A percentile compares a stretch with the other conserved stretches of the same genome.
Evolutionary conservation across 495 filamentous ascomycete genomes (phyloP).

Genomic region (Neurospora terricola): DNA sequence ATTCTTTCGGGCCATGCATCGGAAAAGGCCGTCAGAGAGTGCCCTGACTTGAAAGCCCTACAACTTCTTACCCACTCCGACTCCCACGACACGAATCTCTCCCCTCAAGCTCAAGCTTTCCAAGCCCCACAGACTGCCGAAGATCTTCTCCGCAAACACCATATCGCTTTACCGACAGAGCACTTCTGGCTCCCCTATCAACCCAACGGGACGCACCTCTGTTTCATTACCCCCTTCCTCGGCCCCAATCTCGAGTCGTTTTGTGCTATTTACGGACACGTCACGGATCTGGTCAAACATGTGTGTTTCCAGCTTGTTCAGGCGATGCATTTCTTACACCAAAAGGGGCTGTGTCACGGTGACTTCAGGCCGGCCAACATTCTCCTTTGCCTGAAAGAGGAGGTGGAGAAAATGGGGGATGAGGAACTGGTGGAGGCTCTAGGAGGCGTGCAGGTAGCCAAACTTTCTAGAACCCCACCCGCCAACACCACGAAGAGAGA

Average conservation of each 20-base stretch:
- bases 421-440: conserved; percentile 8
- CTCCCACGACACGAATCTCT: too few relatives aligned
- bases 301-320: conserved; percentile 15
- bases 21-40: not conserved
- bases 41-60: conserved; percentile 9
- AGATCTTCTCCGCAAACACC: conserved; percentile 1
- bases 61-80: not conserved
- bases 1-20: not conserved
- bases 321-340: conserved; percentile 14
- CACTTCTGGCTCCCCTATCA: conserved; percentile 24
- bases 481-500: not conserved
- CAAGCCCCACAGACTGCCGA: too few relatives aligned
- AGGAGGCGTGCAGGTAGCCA: not conserved
- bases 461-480: not conserved
- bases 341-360: conserved; percentile 16
- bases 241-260: not conserved
- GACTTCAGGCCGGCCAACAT: conserved; percentile 18
- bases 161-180: conserved; percentile 15
- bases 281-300: conserved; percentile 10
- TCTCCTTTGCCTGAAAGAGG: conserved; percentile 12
- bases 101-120: too few relatives aligned
- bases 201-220: conserved; percentile 28
- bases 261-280: not conserved
- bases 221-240: conserved; percentile 20
- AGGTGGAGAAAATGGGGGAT: conserved; percentile 10